Evolutionary conservation across 2,329 filamentous ascomycete species (phyloP).

Genomic region (Aspergillus tubingensis): DNA sequence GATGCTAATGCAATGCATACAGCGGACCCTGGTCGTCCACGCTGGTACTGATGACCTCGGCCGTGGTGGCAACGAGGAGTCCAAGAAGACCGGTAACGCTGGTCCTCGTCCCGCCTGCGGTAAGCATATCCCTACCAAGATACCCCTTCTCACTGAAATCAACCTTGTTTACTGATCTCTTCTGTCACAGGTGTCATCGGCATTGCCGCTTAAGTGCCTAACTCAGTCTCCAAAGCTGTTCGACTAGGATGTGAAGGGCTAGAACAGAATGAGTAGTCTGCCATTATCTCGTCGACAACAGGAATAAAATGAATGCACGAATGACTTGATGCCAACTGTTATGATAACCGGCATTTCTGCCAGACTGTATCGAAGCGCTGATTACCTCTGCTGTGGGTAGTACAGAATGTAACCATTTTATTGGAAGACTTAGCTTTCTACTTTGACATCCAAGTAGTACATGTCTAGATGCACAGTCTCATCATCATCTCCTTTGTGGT

Average conservation of each 20-base stretch:
- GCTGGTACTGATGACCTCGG: conserved; percentile 95
- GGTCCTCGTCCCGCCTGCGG: conserved; percentile 92
- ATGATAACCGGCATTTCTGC: neutral
- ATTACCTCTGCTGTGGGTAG: neutral
- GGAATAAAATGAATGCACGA: conserved; percentile 20
- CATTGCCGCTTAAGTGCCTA: conserved; percentile 67
- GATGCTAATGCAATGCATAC: conserved; percentile 21
- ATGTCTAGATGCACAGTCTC: neutral
- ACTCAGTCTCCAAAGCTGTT: conserved; percentile 11
- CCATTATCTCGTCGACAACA: conserved; percentile 3
- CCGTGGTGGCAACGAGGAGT: conserved; percentile 88
- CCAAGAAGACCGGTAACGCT: conserved; percentile 97
- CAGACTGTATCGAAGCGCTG: neutral
- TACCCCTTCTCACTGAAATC: neutral
- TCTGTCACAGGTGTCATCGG: conserved; percentile 72
- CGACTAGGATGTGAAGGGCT: conserved; percentile 18
- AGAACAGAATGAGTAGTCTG: conserved; percentile 13
- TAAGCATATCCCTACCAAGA: conserved; percentile 47
- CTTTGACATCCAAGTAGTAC: neutral
- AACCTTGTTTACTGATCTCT: neutral
- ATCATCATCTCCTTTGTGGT: neutral
- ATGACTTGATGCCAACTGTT: conserved; percentile 6
- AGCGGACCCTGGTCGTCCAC: conserved; percentile 95
- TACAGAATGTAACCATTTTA: neutral
- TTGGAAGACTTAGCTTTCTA: neutral